Conservation (phyloP, 75 land plant genomes). For the Sequoia sempervirens region DNA sequence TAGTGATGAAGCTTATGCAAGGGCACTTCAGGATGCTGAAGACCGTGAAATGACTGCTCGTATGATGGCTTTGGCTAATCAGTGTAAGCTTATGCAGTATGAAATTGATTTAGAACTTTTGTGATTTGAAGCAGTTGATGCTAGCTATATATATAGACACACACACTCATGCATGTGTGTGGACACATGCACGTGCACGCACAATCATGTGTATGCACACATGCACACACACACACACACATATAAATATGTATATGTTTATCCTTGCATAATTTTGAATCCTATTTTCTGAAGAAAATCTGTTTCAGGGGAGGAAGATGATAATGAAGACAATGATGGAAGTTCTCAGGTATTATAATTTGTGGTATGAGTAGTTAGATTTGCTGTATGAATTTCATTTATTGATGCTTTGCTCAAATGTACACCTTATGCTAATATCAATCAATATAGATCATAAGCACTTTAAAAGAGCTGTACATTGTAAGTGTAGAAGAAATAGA, state of each 20-base stretch:
- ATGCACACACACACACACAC: neutral
- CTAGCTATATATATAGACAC: neutral
- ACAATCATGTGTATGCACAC: neutral
- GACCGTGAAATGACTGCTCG: conserved; percentile 70
- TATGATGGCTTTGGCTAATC: conserved; percentile 73
- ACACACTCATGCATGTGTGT: neutral
- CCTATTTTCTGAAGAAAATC: neutral
- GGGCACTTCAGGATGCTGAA: conserved; percentile 89
- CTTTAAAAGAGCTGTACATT: neutral
- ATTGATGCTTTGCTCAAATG: neutral
- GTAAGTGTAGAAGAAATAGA: neutral
- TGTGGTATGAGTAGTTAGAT: neutral
- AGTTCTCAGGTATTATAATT: conserved; percentile 30
- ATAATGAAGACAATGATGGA: conserved; percentile 31
- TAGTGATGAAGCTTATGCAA: conserved; percentile 87
- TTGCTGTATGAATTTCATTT: neutral
- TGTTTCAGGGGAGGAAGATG: conserved; percentile 19
- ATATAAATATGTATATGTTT: neutral
- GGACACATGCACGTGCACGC: too few species aligned
- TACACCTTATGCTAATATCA: neutral
- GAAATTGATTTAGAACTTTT: neutral
- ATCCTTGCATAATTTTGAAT: neutral
- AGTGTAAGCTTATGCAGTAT: conserved; percentile 42
- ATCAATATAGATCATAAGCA: neutral
- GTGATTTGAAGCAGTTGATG: neutral